These are phyloP conservation scores for Ustanciosporium gigantosporum DNA, from an alignment of 1,284 basidiomycete species.

Conservation along the genomic window DNA sequence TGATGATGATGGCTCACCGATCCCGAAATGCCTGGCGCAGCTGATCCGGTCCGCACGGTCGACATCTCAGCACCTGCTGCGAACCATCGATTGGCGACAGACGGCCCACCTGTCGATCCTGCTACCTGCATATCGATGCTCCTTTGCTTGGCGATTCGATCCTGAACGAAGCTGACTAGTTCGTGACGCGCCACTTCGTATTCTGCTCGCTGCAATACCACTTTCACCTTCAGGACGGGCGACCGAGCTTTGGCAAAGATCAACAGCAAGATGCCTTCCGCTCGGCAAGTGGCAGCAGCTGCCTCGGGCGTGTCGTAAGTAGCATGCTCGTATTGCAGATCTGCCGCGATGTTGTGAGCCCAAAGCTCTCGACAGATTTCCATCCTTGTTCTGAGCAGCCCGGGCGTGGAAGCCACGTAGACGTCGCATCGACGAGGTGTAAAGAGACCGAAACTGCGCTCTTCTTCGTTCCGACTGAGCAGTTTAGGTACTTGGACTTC, in stretches of 20 bases:
- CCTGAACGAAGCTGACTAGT: constrained; percentile 44
- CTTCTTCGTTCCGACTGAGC: constrained; percentile 69
- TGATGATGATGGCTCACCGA: constrained; percentile 8
- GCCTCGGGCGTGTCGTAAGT: constrained; percentile 49
- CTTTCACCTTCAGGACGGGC: constrained; percentile 52
- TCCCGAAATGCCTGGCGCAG: background rate
- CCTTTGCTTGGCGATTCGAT: constrained; percentile 45
- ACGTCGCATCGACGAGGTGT: constrained; percentile 78
- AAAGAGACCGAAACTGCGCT: constrained; percentile 82
- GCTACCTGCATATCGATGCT: constrained; percentile 38
- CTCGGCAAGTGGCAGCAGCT: constrained; percentile 52
- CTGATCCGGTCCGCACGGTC: constrained; percentile 2
- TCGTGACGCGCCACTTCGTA: constrained; percentile 52
- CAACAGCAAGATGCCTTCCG: constrained; percentile 56
- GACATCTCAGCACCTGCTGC: constrained; percentile 11
- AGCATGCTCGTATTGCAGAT: constrained; percentile 73
- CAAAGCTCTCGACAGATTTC: constrained; percentile 78
- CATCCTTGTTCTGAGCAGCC: constrained; percentile 74
- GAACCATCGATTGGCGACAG: constrained; percentile 3
- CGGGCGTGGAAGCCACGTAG: constrained; percentile 74
- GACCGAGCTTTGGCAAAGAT: constrained; percentile 49
- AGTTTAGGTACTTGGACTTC: constrained; percentile 74
- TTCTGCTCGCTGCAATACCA: constrained; percentile 46
- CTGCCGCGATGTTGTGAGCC: constrained; percentile 79
- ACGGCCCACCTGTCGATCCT: constrained; percentile 8